Base-by-base conservation (phyloP, 1,139 yeast genomes). In the Debaryomyces nepalensis region DNA sequence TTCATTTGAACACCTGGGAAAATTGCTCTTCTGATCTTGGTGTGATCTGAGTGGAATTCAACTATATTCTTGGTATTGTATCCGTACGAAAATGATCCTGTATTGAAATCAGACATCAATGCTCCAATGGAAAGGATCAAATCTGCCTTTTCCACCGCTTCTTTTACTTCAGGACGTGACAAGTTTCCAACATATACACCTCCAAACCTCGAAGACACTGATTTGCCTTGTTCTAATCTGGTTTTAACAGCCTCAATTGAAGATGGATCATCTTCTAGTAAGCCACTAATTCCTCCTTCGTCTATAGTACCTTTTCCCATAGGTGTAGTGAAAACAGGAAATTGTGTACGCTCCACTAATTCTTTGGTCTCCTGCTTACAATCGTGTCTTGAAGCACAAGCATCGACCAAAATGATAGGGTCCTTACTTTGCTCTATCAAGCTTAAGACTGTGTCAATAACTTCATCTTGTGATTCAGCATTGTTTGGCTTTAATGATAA, bases 11-110 rank as follows among this genome's bases (percentile, higher is more conserved):
- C 82, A 50, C 85, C 85, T 49, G 86, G 84, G 80, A 81, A 88
- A 24, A 82, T 75, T 42, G 95, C 95, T 54, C 73, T 80, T 62
- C 78, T 81, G 64, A 87, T 81, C 71, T 85, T 85, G 61, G 85
- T 81, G 73, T 84, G 79, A 69, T 87, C 91, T n/a, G 95, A 85
- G 68, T 88, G 96, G 80, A 88, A 84, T 70, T 88, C 96, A 51
- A 88, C 80, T 52, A 87, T 77, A 72, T 87, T 87, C 64, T 78
- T 81, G 53, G 96, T 87, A 61, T 80, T 75, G 75, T 86, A 86
- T 44, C 84, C 78, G 72, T 87, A 88, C 23, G 93, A 81, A 77
- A 87, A 87, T 12, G 95, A 84, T 61, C 95, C 95, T 44, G 96
- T 87, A 75, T 87, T 87, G 79, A 85, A 88, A 67, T 88, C 96